Evolutionary conservation across 2,329 filamentous ascomycete species (phyloP).

Genomic region (Xylariaceae sp.): DNA sequence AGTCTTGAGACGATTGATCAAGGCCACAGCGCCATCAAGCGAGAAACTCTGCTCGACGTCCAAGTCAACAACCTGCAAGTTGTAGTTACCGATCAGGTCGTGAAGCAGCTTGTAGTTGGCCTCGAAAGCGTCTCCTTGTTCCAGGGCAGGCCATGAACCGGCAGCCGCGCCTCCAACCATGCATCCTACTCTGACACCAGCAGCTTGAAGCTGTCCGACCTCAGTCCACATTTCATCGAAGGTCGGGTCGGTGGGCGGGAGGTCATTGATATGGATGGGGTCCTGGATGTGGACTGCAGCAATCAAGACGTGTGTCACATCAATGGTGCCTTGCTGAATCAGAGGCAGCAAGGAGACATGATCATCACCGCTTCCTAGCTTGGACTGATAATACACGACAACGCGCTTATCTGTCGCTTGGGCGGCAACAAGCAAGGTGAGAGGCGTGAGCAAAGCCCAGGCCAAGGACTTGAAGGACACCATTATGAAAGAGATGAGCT

Average conservation of each 20-base stretch:
- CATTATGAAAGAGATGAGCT: too few relatives aligned
- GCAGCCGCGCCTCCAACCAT: slow-evolving; percentile 83
- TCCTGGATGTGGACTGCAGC: slow-evolving; percentile 76
- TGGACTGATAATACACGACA: slow-evolving; percentile 50
- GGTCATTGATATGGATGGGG: slow-evolving; percentile 76
- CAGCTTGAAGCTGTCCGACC: slow-evolving; percentile 65
- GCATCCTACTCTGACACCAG: slow-evolving; percentile 75
- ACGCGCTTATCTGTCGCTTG: background rate
- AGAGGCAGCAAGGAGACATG: slow-evolving; percentile 55
- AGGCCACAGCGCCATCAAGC: slow-evolving; percentile 60
- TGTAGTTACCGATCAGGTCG: slow-evolving; percentile 59
- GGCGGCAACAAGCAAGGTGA: background rate
- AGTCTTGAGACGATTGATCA: slow-evolving; percentile 64
- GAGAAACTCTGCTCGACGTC: slow-evolving; percentile 78
- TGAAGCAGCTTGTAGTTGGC: slow-evolving; percentile 68
- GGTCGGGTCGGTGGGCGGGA: slow-evolving; percentile 63
- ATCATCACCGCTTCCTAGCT: slow-evolving; percentile 39
- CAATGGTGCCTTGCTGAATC: slow-evolving; percentile 43
- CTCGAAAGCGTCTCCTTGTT: slow-evolving; percentile 56
- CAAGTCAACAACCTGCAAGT: slow-evolving; percentile 69
- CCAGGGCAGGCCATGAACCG: background rate
- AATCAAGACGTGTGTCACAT: slow-evolving; percentile 77
- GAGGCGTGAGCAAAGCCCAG: too few relatives aligned
- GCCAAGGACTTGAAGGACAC: too few relatives aligned
- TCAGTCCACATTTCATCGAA: slow-evolving; percentile 79